Base-by-base conservation (phyloP, 345 rosid species). In the Eucalyptus paniculata region DNA sequence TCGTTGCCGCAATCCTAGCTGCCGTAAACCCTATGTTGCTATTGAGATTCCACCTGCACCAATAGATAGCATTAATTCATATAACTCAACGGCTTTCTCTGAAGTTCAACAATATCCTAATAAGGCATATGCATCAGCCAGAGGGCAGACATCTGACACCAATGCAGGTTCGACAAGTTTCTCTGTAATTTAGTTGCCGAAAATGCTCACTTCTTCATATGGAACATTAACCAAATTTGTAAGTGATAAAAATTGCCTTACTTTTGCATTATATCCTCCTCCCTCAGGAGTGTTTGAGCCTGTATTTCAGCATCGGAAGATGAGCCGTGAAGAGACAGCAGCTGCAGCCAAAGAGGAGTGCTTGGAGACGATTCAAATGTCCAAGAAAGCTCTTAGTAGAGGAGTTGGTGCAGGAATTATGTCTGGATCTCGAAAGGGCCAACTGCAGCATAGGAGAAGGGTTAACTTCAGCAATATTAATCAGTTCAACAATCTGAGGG, bases 21-120 rank as follows among this genome's bases (percentile, higher is more conserved):
- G 94, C 24, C 90, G 45, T 51, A 69, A 54, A 34, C 87, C 91
- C 47, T 94, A 93, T 89, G 12, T 90, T 49, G 95, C 94, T 62
- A 42, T 87, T 72, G 94, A 94, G 93, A 89, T 42, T 13, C 88
- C 91, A 32, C 88, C 90, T 62, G 93, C 95, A 49, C 86, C 89
- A 65, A 50, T 89, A 77, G 92, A 92, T 90, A 86, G 87, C 14
- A 91, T n/a, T 40, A 81, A 21, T 19, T 88, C 88, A 58, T 62
- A 88, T 24, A 50, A 60, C 42, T 72, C 85, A 77, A 49, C 58
- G 83, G 23, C 90, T 45, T 37, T 87, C 53, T 81, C n/a, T 67
- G 21, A 26, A 83, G 88, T n/a, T 86, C 88, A 58, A 67, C 77
- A 62, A 86, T 88, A 89, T 86, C 86, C 89, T n/a, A 45, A 34